Percentiles rank a stretch among this genome's conserved stretches.
Evolutionary conservation across 2,329 filamentous ascomycete species (phyloP).

Genomic region (Chrysoporthe deuterocubensis): DNA sequence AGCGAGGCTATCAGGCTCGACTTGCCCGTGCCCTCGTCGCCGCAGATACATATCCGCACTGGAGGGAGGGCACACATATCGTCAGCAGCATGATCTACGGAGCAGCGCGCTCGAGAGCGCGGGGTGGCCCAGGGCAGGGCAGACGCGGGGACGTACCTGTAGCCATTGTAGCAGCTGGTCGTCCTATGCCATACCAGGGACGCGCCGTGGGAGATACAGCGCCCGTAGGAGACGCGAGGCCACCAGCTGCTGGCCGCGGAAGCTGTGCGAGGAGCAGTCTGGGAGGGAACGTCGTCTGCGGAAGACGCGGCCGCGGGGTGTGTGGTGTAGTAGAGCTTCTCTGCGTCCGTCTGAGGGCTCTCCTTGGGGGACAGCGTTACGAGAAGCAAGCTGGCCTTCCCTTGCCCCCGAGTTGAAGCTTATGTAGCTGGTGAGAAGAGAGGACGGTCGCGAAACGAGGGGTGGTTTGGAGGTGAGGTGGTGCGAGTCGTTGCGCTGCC

Average conservation of each 20-base stretch:
- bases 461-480: not conserved
- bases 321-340: too few species aligned
- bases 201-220: not conserved
- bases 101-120: not conserved
- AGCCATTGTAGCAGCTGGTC: constrained; percentile 33
- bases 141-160: constrained; percentile 32
- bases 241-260: not conserved
- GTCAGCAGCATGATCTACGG: constrained; percentile 22
- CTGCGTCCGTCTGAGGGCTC: too few species aligned
- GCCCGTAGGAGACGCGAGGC: not conserved
- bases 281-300: not conserved
- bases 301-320: too few species aligned
- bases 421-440: not conserved
- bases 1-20: constrained; percentile 92
- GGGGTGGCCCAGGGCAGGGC: not conserved
- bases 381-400: too few species aligned
- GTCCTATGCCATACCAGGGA: constrained; percentile 15
- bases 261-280: not conserved
- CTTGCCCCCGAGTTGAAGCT: not conserved
- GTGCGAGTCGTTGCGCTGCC: not conserved
- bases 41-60: constrained; percentile 94
- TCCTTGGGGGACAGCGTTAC: too few species aligned
- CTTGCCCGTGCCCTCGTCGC: constrained; percentile 94
- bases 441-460: not conserved
- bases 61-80: constrained; percentile 21